These are phyloP conservation scores for Amorphotheca resinae DNA, from an alignment of 495 filamentous ascomycete species.

Conservation along the genomic window DNA sequence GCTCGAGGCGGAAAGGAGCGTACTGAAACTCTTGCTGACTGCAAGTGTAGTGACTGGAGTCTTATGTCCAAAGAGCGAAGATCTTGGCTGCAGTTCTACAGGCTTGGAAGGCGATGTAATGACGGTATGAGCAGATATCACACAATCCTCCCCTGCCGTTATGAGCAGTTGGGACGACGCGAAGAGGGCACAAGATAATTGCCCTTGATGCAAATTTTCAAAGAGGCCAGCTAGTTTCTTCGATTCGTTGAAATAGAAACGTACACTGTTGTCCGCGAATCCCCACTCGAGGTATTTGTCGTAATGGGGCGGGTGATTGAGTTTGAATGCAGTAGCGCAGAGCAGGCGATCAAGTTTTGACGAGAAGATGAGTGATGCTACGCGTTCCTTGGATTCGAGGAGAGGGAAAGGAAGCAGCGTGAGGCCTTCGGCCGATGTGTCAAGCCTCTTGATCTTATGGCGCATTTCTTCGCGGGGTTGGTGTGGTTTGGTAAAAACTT, in stretches of 20 bases:
- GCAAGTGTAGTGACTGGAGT: conserved; percentile 68
- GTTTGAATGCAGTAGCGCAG: conserved; percentile 65
- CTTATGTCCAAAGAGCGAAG: conserved; percentile 81
- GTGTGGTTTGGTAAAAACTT: conserved; percentile 78
- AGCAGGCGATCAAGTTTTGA: conserved; percentile 71
- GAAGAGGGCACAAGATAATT: conserved; percentile 68
- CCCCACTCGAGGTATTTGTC: conserved; percentile 96
- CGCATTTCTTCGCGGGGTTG: conserved; percentile 53
- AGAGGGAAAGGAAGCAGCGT: conserved; percentile 73
- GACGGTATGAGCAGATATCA: conserved; percentile 69
- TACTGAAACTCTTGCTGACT: conserved; percentile 75
- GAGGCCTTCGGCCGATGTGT: conserved; percentile 64
- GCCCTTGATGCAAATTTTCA: conserved; percentile 84
- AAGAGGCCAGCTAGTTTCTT: conserved; percentile 58
- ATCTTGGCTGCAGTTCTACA: conserved; percentile 69
- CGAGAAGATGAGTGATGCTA: conserved; percentile 67
- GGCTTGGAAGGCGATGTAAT: conserved; percentile 42
- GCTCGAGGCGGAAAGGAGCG: conserved; percentile 63
- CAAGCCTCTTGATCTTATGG: conserved; percentile 52
- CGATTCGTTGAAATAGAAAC: conserved; percentile 62
- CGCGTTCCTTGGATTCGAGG: conserved; percentile 69
- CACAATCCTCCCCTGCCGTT: conserved; percentile 84
- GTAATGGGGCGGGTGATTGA: conserved; percentile 76
- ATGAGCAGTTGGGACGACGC: conserved; percentile 83
- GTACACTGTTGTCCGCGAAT: conserved; percentile 81